Base-by-base conservation (phyloP, 106 monocot genomes). In the Ottelia alismoides region DNA sequence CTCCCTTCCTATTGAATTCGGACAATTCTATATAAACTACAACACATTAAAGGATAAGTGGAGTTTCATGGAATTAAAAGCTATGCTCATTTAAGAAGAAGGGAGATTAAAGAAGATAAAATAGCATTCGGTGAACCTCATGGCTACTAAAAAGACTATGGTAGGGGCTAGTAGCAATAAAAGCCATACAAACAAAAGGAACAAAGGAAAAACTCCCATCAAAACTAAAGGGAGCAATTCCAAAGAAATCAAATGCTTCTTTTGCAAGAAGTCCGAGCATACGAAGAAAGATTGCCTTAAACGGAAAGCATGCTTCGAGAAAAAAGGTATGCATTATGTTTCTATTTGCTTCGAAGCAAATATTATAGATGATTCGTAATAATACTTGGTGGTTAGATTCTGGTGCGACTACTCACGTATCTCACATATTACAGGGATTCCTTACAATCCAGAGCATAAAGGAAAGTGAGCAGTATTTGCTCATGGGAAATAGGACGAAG, bases 71-170 rank as follows among this genome's bases (percentile, higher is more conserved):
- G 32, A 58, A 67, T 11, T 58, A 12, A n/a, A 22, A 1, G 29
- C 22, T 51, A 67, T 61, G 59, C 11, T 59, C 2, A 7, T 52
- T 43, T 30, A 59, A 22, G 51, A 59, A 19, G 59, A 60, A 28
- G n/a, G 21, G 49, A 25, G 43, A 11, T 23, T 52, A 47, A 68
- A 68, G 49, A 31, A 67, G n/a, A n/a, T n/a, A n/a, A n/a, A n/a
- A n/a, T n/a, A n/a, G n/a, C n/a, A 66, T 23, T 47, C 27, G 4
- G 20, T 49, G 23, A 10, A 65, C 22, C 25, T 47, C 17, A 24
- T 56, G 10, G 11, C 9, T 28, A 30, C 16, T 16, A 7, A 43
- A 7, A 6, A 43, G 16, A 7, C 16, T 16, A 43, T 7, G 40
- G 16, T 43, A n/a, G 40, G 40, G 40, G 40, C 16, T 16, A 43